phyloP scores from a whole-genome alignment of 371 early-diverging fungal genomes.

The Mycotypha africana region DNA sequence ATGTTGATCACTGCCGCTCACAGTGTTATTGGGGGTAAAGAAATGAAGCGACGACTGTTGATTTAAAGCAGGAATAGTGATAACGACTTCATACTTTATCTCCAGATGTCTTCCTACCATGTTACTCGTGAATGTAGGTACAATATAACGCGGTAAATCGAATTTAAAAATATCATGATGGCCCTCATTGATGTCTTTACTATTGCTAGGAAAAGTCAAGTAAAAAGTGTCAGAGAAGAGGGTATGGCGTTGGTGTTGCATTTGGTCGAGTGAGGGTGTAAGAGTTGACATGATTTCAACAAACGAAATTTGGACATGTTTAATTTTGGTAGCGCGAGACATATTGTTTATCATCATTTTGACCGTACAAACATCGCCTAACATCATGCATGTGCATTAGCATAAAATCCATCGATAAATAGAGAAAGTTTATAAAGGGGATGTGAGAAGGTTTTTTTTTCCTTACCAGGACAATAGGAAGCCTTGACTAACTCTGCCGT shows the following conservation, averaged over 20 bases:
- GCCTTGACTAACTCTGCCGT: conserved; percentile 31
- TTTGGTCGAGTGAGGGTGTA: conserved; percentile 1
- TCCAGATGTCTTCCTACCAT: conserved; percentile 21
- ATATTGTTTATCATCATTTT: conserved; percentile 29
- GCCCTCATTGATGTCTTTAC: conserved; percentile 9
- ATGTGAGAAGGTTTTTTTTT: too few species aligned
- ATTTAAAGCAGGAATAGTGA: conserved; percentile 8
- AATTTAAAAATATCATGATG: conserved; percentile 31
- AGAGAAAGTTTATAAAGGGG: too few species aligned
- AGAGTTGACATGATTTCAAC: conserved; percentile 14
- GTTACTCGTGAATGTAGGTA: conserved; percentile 26
- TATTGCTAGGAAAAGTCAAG: conserved; percentile 22
- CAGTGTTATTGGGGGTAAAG: background rate
- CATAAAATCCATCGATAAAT: too few species aligned
- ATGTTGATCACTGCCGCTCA: background rate
- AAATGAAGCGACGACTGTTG: background rate
- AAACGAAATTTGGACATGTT: conserved; percentile 26
- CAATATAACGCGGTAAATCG: conserved; percentile 22
- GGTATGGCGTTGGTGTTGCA: conserved; percentile 21
- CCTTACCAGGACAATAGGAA: conserved; percentile 36
- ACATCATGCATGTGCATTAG: background rate
- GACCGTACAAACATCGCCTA: conserved; percentile 38
- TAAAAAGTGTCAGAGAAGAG: conserved; percentile 24
- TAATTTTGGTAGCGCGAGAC: conserved; percentile 32
- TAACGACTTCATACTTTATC: conserved; percentile 23